phyloP scores from a whole-genome alignment of 2,329 filamentous ascomycete genomes.

The Fusarium tjaetaba region DNA sequence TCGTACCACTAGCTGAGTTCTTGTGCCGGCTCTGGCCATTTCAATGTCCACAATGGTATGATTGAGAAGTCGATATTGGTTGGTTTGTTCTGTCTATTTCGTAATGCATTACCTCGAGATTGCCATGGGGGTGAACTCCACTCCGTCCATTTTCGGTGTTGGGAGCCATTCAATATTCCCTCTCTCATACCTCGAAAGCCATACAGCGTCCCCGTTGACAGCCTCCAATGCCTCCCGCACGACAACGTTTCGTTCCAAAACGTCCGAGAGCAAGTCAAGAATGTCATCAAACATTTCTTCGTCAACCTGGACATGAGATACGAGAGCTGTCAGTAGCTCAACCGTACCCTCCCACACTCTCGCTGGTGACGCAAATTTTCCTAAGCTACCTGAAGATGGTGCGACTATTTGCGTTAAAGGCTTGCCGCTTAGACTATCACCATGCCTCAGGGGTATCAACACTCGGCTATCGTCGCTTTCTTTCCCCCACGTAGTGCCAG shows the following conservation, averaged over 20 bases:
- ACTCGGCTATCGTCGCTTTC: conserved; percentile 41
- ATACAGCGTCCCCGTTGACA: conserved; percentile 80
- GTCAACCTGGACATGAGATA: conserved; percentile 70
- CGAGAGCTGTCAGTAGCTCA: conserved; percentile 67
- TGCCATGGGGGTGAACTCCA: conserved; percentile 50
- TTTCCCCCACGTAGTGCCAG: conserved; percentile 23
- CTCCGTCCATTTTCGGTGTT: conserved; percentile 56
- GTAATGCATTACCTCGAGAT: conserved; percentile 12
- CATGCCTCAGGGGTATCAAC: conserved; percentile 48
- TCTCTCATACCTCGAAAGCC: conserved; percentile 68
- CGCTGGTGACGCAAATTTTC: conserved; percentile 68
- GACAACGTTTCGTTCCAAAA: conserved; percentile 56
- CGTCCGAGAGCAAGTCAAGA: conserved; percentile 67
- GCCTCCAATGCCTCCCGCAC: conserved; percentile 68
- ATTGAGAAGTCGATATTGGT: conserved; percentile 12
- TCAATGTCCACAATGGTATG: conserved; percentile 4
- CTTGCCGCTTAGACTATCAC: conserved; percentile 32
- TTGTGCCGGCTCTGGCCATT: conserved; percentile 29
- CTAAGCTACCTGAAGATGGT: conserved; percentile 53
- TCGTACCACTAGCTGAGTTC: conserved; percentile 15
- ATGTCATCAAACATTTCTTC: conserved; percentile 78
- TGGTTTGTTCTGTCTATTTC: conserved; percentile 7
- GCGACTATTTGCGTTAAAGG: conserved; percentile 6
- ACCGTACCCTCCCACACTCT: conserved; percentile 73
- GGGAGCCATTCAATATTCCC: conserved; percentile 52